A percentile compares a stretch with the other conserved stretches of the same genome.
Conservation (phyloP, 176 grass and related monocot species). For the Oryza brachyantha region DNA sequence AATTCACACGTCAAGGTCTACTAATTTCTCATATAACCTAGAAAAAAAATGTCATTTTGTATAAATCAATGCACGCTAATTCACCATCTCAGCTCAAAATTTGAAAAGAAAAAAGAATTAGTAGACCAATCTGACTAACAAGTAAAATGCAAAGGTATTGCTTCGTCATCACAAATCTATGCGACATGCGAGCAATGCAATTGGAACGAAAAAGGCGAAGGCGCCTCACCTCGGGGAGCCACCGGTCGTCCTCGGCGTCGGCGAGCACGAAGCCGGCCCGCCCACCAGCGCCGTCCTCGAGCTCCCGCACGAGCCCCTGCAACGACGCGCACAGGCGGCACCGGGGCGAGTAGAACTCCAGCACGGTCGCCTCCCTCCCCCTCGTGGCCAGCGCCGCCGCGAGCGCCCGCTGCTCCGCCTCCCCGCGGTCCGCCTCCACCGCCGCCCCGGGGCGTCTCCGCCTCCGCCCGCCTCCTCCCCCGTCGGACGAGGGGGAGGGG, state of each 20-base stretch:
- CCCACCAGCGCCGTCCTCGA: slow-evolving; percentile 42
- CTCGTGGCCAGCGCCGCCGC: slow-evolving; percentile 64
- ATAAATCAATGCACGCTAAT: neutral
- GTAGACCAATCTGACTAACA: neutral
- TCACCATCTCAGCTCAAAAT: neutral
- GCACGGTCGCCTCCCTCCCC: slow-evolving; percentile 63
- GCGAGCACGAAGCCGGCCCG: slow-evolving; percentile 68
- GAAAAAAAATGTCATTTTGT: neutral
- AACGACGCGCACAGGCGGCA: slow-evolving; percentile 82
- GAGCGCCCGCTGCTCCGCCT: slow-evolving; percentile 70
- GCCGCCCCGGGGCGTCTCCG: neutral
- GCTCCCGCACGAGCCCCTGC: slow-evolving; percentile 54
- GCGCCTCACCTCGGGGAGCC: slow-evolving; percentile 82
- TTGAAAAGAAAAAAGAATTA: too few relatives aligned
- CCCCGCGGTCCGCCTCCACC: slow-evolving; percentile 44
- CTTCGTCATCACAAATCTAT: neutral
- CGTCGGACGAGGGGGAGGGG: slow-evolving; percentile 9
- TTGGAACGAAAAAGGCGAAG: neutral
- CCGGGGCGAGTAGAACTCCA: slow-evolving; percentile 89
- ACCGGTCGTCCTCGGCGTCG: slow-evolving; percentile 87
- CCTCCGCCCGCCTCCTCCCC: neutral
- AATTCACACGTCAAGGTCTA: neutral
- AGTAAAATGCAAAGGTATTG: too few relatives aligned
- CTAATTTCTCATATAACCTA: neutral
- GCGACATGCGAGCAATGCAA: neutral